Percentiles rank a stretch among this genome's conserved stretches.
These are phyloP conservation scores for Camelina laxa DNA, from an alignment of 345 rosid genomes.

Conservation along the genomic window DNA sequence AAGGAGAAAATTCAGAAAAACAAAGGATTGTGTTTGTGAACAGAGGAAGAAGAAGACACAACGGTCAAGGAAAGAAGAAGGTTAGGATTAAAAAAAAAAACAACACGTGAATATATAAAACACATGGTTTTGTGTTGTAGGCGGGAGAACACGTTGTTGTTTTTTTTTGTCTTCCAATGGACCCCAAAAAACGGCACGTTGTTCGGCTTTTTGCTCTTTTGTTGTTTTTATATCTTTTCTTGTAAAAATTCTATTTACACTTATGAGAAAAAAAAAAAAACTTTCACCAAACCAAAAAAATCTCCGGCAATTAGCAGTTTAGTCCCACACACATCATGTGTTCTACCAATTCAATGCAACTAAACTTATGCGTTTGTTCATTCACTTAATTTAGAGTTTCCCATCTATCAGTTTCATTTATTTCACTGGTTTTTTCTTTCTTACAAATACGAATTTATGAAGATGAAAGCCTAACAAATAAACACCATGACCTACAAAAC, in stretches of 20 bases:
- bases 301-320: constrained; percentile 30
- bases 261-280: too few relatives aligned
- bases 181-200: constrained; percentile 42
- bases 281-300: constrained; percentile 30
- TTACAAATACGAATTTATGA: not conserved
- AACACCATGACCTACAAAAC: constrained; percentile 21
- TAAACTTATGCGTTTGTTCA: constrained; percentile 13
- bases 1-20: constrained; percentile 13
- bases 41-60: constrained; percentile 39
- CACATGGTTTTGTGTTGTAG: constrained; percentile 40
- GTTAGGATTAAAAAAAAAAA: not conserved
- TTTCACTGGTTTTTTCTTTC: not conserved
- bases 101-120: constrained; percentile 35
- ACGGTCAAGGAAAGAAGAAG: constrained; percentile 34
- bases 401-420: constrained; percentile 27
- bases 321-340: constrained; percentile 44
- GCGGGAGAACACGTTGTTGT: constrained; percentile 38
- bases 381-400: constrained; percentile 34
- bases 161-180: constrained; percentile 28
- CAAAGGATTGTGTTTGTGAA: constrained; percentile 36
- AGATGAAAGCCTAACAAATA: constrained; percentile 14
- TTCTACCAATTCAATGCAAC: constrained; percentile 28
- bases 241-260: not conserved
- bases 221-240: not conserved
- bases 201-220: constrained; percentile 33